Conservation (phyloP, 495 filamentous ascomycete genomes). For the Thozetella sp. region DNA sequence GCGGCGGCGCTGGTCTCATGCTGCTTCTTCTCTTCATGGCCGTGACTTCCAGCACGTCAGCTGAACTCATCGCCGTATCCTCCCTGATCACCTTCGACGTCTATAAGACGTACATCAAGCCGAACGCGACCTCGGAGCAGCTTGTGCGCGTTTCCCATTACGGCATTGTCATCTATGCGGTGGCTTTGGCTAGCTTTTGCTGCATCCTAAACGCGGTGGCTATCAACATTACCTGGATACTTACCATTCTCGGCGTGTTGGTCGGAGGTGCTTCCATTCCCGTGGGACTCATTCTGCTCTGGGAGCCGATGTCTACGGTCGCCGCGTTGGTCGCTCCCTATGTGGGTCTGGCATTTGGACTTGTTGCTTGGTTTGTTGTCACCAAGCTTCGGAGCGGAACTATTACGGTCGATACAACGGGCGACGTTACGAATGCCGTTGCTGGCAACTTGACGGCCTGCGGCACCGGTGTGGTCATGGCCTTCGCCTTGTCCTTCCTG, state of each 20-base stretch:
- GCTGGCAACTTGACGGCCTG: slow-evolving; percentile 40
- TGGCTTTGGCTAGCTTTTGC: slow-evolving; percentile 38
- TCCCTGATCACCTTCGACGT: slow-evolving; percentile 56
- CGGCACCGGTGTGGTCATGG: slow-evolving; percentile 29
- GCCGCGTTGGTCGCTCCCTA: slow-evolving; percentile 62
- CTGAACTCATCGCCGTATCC: slow-evolving; percentile 55
- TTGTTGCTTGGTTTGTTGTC: slow-evolving; percentile 74
- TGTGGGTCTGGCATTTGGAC: slow-evolving; percentile 62
- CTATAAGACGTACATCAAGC: slow-evolving; percentile 54
- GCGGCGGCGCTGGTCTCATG: slow-evolving; percentile 46
- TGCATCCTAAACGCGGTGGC: slow-evolving; percentile 43
- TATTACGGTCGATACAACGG: slow-evolving; percentile 62
- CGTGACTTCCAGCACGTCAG: slow-evolving; percentile 39
- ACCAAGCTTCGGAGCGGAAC: slow-evolving; percentile 62
- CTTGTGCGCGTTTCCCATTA: slow-evolving; percentile 49
- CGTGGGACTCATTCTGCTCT: slow-evolving; percentile 67
- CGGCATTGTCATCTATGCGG: slow-evolving; percentile 45
- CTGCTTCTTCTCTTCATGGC: slow-evolving; percentile 57
- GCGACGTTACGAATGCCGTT: slow-evolving; percentile 43
- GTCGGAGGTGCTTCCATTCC: slow-evolving; percentile 71
- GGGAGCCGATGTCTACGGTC: slow-evolving; percentile 66
- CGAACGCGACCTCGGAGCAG: slow-evolving; percentile 33
- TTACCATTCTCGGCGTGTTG: slow-evolving; percentile 72
- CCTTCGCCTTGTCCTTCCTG: slow-evolving; percentile 29
- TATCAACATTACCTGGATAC: slow-evolving; percentile 63